Base-by-base conservation (phyloP, 2,329 filamentous ascomycete species). In the Cercospora sp. region DNA sequence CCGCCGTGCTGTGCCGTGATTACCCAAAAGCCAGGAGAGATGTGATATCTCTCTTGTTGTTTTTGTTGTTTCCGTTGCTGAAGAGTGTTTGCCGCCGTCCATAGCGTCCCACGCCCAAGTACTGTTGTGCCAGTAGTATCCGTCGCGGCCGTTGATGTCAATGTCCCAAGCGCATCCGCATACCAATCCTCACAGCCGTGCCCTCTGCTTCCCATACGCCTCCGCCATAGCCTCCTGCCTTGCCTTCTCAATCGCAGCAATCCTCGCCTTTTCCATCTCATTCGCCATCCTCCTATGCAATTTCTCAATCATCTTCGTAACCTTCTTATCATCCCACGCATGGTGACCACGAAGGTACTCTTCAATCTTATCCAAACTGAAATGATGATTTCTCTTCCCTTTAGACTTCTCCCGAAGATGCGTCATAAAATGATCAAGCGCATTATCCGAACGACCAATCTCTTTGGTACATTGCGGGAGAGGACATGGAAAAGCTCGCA, bases 301-400 rank as follows among this genome's bases (percentile, higher is more conserved):
- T 45, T 66, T 68, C 12, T 55, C 62, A 12, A 73, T 59, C 9
- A 73, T 40, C 66, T 72, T 73, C 3, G 28, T 61, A 9, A 70
- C 65, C 24, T 53, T 61, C 66, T 98, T 94, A 0, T 97, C 94
- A 6, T 98, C 95, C 28, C 98, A 98, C 79, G 24, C 55, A 26
- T 32, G 21, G 18, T 87, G 97, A 1, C 94, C 94, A 9, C 97
- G 97, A 80, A 89, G 97, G 77, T 10, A n/a, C 6, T 24, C 12
- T 37, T 70, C 66, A 4, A 73, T 37, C 5, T 32, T 32, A 3
- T 66, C 65, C 26, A 67, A 66, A 7, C 13, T 32, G 34, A 64
- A 70, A 34, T 68, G 68, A 32, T 66, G 53, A 69, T 78, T 78
- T 1, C 77, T 71, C 45, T 73, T 72, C 13, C 76, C 75, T 45